Evolutionary conservation across 1,284 basidiomycete species (phyloP).

Genomic region (Pseudozyma tsukubaensis): DNA sequence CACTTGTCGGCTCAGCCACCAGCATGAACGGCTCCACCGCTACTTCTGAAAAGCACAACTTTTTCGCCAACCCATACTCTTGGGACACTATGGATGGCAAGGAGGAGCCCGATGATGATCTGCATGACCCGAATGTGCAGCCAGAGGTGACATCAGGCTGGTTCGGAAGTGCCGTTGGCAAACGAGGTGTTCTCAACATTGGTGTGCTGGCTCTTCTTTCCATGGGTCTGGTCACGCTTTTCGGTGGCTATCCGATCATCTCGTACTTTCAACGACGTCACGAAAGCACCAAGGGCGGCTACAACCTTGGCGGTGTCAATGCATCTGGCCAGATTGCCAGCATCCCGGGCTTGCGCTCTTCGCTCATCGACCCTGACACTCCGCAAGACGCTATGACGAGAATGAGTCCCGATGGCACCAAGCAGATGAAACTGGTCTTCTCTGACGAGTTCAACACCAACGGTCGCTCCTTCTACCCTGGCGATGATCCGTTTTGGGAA

Average conservation of each 20-base stretch:
- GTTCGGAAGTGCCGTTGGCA: conserved; percentile 20
- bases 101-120: conserved; percentile 49
- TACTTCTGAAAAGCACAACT: conserved; percentile 17
- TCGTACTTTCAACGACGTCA: conserved; percentile 31
- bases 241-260: conserved; percentile 82
- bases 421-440: conserved; percentile 65
- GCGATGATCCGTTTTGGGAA: conserved; percentile 78
- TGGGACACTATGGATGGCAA: conserved; percentile 61
- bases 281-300: conserved; percentile 48
- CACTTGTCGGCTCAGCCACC: conserved; percentile 25
- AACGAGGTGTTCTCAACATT: conserved; percentile 71
- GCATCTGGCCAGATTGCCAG: conserved; percentile 57
- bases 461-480: conserved; percentile 72
- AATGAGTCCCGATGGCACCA: conserved; percentile 71
- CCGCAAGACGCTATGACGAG: conserved; percentile 56
- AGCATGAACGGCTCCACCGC: conserved; percentile 14
- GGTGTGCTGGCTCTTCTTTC: conserved; percentile 71
- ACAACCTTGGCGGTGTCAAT: conserved; percentile 61
- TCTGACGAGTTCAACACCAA: conserved; percentile 68
- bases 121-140: conserved; percentile 42
- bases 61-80: conserved; percentile 47
- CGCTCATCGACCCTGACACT: conserved; percentile 69
- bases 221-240: conserved; percentile 74
- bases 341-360: conserved; percentile 43
- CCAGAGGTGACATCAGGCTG: conserved; percentile 15